Evolutionary conservation across 305 asterid species (phyloP), one percentile per base, ranked within the genome.

Genomic region (Euphrasia arctica): DNA sequence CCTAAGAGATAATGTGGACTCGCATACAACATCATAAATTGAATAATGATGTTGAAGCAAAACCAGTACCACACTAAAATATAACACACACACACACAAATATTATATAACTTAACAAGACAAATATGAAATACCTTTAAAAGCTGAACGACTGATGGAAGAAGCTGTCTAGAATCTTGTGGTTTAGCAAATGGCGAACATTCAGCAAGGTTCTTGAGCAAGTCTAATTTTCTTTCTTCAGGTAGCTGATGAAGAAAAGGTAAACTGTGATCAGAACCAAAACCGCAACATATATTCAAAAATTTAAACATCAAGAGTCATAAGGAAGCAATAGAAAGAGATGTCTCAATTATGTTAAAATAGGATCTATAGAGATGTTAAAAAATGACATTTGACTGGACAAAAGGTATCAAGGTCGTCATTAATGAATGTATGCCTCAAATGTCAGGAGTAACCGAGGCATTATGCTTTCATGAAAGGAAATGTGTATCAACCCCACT

Each of bases 181-280:
- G 97, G 85, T 64, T 72, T 83, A 67, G 88, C 90, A 80, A 78
- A 87, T 50, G 65, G 74, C 34, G 98, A 93, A 75, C 89, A 85
- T 65, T 90, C 98, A n/a, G 97, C 94, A 60, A 92, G 80, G 72
- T 67, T 86, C 89, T 84, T 90, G 70, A 90, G 91, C 81, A 92
- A 76, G 75, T 84, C 97, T 64, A 84, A 48, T 73, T 80, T 92
- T 54, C 82, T 70, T 62, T 82, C 86, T 65, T 90, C 97, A 15
- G 94, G 83, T 65, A 92, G 89, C 98, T 92, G 91, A 8, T 39
- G 11, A 54, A 27, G 56, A 60, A 70, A 62, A 34, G 6, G 60
- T 71, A 18, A 49, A 66, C 48, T 4, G 50, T 64, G 71, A 72
- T 63, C 62, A 67, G 73, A 73, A 6, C 43, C 22, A 18, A 1